Evolutionary conservation across 2,329 filamentous ascomycete species (phyloP), one percentile per base, ranked within the genome.

Genomic region (Akanthomyces uredinophilus): DNA sequence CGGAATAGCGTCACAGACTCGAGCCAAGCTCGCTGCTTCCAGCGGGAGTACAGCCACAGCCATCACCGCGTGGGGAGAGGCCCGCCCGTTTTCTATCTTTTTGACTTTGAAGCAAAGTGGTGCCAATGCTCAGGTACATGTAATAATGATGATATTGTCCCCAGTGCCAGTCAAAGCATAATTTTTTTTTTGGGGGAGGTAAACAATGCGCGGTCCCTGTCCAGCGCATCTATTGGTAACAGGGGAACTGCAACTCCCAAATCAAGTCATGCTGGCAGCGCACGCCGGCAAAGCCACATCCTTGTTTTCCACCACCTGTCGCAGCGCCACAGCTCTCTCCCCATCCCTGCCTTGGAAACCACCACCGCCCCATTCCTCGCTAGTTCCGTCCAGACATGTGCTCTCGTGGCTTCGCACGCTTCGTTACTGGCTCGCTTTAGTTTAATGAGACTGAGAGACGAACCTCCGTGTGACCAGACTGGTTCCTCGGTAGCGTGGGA

Each of bases 221-320:
- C 37, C 54, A 57, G 54, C 54, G 43, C n/a, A 57, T n/a, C n/a
- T n/a, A n/a, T n/a, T n/a, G n/a, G n/a, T n/a, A 57, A 56, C 4
- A 56, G 47, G 2, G 6, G 43, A 43, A 29, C 7, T 29, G 13
- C 7, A 35, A 35, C 7, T 11, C 27, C 2, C 27, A 29, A 29
- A 6, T 2, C 27, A 29, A 3, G 27, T 29, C 27, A 29, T 29
- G 27, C 6, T 6, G 27, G n/a, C n/a, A n/a, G n/a, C n/a, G n/a
- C n/a, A n/a, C n/a, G n/a, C n/a, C 27, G 4, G 32, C 32, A 35
- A 35, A 35, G 32, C 32, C 32, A 35, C 32, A 35, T 35, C 32
- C 32, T 35, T 35, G 32, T 35, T 35, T 35, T 35, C 10, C 29
- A 5, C 8, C 29, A 5, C 29, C 29, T 35, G 32, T 11, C 32